Evolutionary conservation across 371 early-diverging fungal species (phyloP).

Genomic region (Capniomyces stellatus): DNA sequence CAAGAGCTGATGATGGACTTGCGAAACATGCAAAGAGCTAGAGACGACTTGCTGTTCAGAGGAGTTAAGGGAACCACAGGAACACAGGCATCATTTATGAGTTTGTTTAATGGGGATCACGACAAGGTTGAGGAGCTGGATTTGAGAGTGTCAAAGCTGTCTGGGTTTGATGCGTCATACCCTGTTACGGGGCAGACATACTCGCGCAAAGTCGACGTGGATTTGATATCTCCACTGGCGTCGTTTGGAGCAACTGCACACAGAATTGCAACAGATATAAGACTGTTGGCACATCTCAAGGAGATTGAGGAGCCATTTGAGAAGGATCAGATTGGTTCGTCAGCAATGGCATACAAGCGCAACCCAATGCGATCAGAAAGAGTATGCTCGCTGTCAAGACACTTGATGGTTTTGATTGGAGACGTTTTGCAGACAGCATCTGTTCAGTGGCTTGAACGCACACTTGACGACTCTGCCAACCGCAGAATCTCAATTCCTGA

Average conservation of each 20-base stretch:
- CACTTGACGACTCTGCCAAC: constrained; percentile 91
- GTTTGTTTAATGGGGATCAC: constrained; percentile 87
- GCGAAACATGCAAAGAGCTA: constrained; percentile 76
- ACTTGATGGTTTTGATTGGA: constrained; percentile 78
- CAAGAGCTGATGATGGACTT: constrained; percentile 91
- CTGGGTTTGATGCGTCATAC: constrained; percentile 69
- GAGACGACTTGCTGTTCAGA: constrained; percentile 76
- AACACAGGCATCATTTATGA: constrained; percentile 93
- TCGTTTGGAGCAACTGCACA: constrained; percentile 93
- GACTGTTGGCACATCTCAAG: constrained; percentile 88
- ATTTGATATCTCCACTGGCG: constrained; percentile 65
- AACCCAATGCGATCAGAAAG: constrained; percentile 98
- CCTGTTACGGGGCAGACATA: constrained; percentile 96
- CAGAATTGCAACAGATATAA: constrained; percentile 92
- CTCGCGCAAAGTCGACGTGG: constrained; percentile 92
- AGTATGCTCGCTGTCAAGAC: constrained; percentile 87
- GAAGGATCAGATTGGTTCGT: constrained; percentile 94
- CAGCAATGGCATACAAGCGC: constrained; percentile 98
- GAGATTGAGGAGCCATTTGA: constrained; percentile 97
- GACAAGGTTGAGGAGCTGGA: constrained; percentile 86
- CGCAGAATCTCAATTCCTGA: constrained; percentile 92
- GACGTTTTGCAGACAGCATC: constrained; percentile 80
- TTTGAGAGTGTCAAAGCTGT: constrained; percentile 67
- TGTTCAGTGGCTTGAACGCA: constrained; percentile 94
- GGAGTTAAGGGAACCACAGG: constrained; percentile 98